Percentiles rank a stretch among this genome's conserved stretches.
These are phyloP conservation scores for Flaveria robusta DNA, from an alignment of 129 eudicot genomes.

Conservation along the genomic window DNA sequence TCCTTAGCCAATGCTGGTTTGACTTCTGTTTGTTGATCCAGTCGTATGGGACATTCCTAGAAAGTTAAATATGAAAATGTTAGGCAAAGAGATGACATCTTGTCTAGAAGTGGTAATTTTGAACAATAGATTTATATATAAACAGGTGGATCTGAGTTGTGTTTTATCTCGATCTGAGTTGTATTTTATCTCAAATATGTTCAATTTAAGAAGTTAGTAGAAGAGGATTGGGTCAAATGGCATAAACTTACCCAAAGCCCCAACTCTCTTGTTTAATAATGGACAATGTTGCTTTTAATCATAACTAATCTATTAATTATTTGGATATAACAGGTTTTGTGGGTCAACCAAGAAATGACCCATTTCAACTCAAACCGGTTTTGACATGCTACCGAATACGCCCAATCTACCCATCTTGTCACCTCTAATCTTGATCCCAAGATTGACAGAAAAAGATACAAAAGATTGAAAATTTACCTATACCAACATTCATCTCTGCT, in stretches of 20 bases:
- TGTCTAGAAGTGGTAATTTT: neutral
- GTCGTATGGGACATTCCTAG: conserved; percentile 94
- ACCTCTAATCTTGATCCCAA: conserved; percentile 24
- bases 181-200: neutral
- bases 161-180: neutral
- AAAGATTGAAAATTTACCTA: conserved; percentile 54
- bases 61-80: conserved; percentile 46
- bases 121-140: neutral
- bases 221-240: neutral
- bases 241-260: neutral
- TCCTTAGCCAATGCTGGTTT: conserved; percentile 88
- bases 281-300: neutral
- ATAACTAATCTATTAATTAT: too few species aligned
- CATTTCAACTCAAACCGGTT: neutral
- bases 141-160: neutral
- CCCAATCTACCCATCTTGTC: neutral
- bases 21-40: conserved; percentile 98
- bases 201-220: neutral
- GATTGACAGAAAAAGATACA: conserved; percentile 36
- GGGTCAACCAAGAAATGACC: neutral
- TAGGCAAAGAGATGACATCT: conserved; percentile 40
- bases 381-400: neutral
- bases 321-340: too few species aligned
- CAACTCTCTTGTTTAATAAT: neutral
- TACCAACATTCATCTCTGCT: conserved; percentile 97